Conservation (phyloP, 1,139 yeast genomes). For the Pichia sorboxylosa region DNA sequence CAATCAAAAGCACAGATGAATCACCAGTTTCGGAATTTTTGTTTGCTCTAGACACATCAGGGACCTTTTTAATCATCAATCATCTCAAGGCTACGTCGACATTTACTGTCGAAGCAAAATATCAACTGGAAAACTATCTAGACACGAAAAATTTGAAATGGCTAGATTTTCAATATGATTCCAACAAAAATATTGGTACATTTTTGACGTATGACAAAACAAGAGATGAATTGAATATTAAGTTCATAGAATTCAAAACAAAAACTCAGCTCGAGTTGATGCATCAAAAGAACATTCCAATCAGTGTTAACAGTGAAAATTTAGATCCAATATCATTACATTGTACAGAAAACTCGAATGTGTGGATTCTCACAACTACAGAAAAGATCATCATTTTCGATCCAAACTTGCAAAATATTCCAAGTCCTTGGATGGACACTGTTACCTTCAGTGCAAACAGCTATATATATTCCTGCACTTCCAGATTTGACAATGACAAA, state of each 20-base stretch:
- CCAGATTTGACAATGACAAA: slow-evolving; percentile 43
- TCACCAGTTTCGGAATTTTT: slow-evolving; percentile 24
- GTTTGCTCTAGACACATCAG: slow-evolving; percentile 36
- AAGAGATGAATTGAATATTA: not conserved
- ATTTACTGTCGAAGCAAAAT: slow-evolving; percentile 2
- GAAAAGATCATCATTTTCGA: slow-evolving; percentile 4
- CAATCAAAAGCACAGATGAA: slow-evolving; percentile 31
- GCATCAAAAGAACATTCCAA: not conserved
- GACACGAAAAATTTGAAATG: not conserved
- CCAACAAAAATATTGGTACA: slow-evolving; percentile 1
- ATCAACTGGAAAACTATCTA: slow-evolving; percentile 1
- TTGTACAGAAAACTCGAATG: not conserved
- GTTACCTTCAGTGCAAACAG: slow-evolving; percentile 3
- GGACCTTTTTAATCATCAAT: slow-evolving; percentile 28
- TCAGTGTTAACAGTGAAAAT: not conserved
- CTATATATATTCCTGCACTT: slow-evolving; percentile 5
- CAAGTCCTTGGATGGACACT: slow-evolving; percentile 6
- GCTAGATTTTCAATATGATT: slow-evolving; percentile 4
- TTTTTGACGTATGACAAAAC: not conserved
- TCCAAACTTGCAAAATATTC: not conserved
- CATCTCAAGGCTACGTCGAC: slow-evolving; percentile 9
- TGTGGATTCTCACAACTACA: slow-evolving; percentile 1
- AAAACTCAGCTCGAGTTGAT: not conserved
- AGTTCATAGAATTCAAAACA: not conserved
- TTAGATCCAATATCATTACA: not conserved